These are phyloP conservation scores for Lonicera japonica DNA, from an alignment of 129 eudicot species.

Conservation along the genomic window DNA sequence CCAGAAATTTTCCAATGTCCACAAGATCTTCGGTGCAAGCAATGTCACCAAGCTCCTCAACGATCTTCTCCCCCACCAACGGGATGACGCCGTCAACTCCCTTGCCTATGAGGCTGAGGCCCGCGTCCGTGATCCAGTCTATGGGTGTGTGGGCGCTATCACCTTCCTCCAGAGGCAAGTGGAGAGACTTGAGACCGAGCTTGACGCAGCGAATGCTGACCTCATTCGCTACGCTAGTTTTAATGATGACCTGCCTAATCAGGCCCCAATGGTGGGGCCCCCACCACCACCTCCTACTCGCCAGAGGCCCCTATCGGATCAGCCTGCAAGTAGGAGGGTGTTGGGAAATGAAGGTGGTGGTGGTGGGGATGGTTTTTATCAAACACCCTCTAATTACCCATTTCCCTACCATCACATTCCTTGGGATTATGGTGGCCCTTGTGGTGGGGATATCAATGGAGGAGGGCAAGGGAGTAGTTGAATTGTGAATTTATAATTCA, in stretches of 20 bases:
- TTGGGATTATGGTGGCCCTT: constrained; percentile 25
- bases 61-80: constrained; percentile 75
- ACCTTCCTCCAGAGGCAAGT: constrained; percentile 77
- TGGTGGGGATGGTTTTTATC: constrained; percentile 31
- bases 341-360: constrained; percentile 22
- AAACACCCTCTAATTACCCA: constrained; percentile 33
- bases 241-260: constrained; percentile 32
- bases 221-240: constrained; percentile 44
- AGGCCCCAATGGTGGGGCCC: constrained; percentile 3
- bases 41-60: constrained; percentile 83
- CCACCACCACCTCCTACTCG: constrained; percentile 11
- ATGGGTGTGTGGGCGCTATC: constrained; percentile 82
- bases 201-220: constrained; percentile 75
- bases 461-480: constrained; percentile 21
- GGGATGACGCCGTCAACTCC: constrained; percentile 84
- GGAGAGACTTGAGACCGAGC: constrained; percentile 79
- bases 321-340: constrained; percentile 20
- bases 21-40: constrained; percentile 94
- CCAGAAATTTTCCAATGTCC: constrained; percentile 78
- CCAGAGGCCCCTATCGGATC: constrained; percentile 23
- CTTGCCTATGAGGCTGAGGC: constrained; percentile 97
- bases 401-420: constrained; percentile 30
- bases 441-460: constrained; percentile 27
- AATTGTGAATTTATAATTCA: neutral
- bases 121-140: constrained; percentile 78